Evolutionary conservation across 1,284 basidiomycete species (phyloP).

Genomic region (Gomphus bonarii): DNA sequence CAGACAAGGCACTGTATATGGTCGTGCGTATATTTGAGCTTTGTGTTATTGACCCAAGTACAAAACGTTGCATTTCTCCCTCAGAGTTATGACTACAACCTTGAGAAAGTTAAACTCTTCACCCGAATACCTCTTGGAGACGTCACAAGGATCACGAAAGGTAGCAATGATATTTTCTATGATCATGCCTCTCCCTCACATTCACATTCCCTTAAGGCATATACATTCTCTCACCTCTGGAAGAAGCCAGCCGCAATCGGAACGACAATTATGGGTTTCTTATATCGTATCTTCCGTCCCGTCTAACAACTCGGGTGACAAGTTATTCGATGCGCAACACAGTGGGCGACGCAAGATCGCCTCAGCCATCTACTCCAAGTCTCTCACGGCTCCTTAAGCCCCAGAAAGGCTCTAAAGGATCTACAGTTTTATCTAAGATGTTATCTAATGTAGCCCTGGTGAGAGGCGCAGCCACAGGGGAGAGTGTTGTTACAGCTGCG

Average conservation of each 20-base stretch:
- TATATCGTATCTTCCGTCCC: slow-evolving; percentile 61
- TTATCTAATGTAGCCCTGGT: slow-evolving; percentile 24
- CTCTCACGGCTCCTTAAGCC: neutral
- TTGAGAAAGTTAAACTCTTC: slow-evolving; percentile 85
- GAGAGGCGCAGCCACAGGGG: slow-evolving; percentile 21
- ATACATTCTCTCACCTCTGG: slow-evolving; percentile 84
- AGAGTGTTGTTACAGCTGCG: slow-evolving; percentile 30
- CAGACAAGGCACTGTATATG: slow-evolving; percentile 53
- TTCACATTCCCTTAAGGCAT: slow-evolving; percentile 42
- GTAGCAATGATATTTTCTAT: slow-evolving; percentile 25
- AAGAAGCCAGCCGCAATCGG: slow-evolving; percentile 81
- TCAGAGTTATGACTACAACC: slow-evolving; percentile 81
- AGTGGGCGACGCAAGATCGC: slow-evolving; percentile 23
- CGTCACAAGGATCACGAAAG: slow-evolving; percentile 77
- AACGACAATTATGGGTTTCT: slow-evolving; percentile 81
- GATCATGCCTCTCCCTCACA: neutral
- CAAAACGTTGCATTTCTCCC: neutral
- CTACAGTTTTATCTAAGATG: slow-evolving; percentile 22
- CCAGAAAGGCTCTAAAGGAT: neutral
- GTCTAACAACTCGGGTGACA: slow-evolving; percentile 59
- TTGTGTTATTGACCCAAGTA: neutral
- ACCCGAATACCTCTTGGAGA: slow-evolving; percentile 82
- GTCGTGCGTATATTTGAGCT: slow-evolving; percentile 32
- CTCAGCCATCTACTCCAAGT: neutral
- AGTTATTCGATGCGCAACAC: slow-evolving; percentile 79